These are phyloP conservation scores for Penicillium sp. DNA, from an alignment of 2,329 filamentous ascomycete genomes.

Conservation along the genomic window DNA sequence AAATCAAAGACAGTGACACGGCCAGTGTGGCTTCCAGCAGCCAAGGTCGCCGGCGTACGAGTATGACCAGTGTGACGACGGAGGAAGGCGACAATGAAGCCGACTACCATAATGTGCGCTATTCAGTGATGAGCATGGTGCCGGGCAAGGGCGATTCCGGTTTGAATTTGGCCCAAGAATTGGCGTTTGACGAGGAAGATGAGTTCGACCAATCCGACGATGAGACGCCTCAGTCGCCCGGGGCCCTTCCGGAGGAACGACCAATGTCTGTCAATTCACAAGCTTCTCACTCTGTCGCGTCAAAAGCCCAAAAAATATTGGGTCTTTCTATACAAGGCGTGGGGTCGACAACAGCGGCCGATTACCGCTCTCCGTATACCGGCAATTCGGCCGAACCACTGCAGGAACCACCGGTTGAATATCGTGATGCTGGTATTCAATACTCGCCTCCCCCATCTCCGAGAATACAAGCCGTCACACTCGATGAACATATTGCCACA, in stretches of 20 bases:
- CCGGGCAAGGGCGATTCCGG: conserved; percentile 59
- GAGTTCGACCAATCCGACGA: conserved; percentile 60
- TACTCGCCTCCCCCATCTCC: conserved; percentile 81
- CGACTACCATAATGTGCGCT: conserved; percentile 60
- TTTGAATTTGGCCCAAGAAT: conserved; percentile 82
- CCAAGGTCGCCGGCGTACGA: conserved; percentile 57
- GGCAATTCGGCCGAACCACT: conserved; percentile 51
- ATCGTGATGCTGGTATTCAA: conserved; percentile 75
- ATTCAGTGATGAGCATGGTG: conserved; percentile 64
- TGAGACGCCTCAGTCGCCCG: conserved; percentile 58
- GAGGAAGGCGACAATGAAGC: conserved; percentile 50
- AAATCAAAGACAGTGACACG: conserved; percentile 61
- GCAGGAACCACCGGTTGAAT: conserved; percentile 49
- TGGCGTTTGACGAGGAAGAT: conserved; percentile 81
- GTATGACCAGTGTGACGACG: conserved; percentile 52
- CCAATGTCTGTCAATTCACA: conserved; percentile 42
- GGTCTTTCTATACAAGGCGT: conserved; percentile 41
- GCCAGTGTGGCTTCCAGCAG: conserved; percentile 73
- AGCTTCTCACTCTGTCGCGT: conserved; percentile 33
- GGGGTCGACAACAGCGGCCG: conserved; percentile 25
- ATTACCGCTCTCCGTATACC: conserved; percentile 25
- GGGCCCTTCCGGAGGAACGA: conserved; percentile 45
- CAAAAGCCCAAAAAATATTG: conserved; percentile 47
- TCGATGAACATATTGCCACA: conserved; percentile 18
- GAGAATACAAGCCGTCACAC: conserved; percentile 20